Evolutionary conservation across 805 yeast genomes (phyloP), one percentile per base, ranked within the genome.

Genomic region (Lipomyces sp.): DNA sequence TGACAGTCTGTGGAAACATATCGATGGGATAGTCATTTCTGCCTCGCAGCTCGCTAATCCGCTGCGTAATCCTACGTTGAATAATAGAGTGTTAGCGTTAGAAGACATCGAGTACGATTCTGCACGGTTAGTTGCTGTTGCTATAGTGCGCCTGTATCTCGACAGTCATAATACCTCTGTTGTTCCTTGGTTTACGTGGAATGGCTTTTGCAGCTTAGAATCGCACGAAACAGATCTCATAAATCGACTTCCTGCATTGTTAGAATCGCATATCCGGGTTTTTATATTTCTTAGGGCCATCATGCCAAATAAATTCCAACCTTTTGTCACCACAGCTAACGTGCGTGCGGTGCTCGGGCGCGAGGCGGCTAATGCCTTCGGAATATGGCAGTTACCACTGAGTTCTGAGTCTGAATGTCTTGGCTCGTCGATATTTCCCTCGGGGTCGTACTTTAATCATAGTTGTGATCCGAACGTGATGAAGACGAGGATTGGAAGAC

Each of bases 291-390:
- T 69, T n/a, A 51, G 37, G 18, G 51, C 53, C 3, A 59, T 66
- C 51, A 50, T 68, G 59, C 66, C 69, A 7, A 8, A 18, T 2
- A 24, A 42, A 45, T 37, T 42, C 10, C 59, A 29, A n/a, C 42
- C 54, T 35, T 80, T 79, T 48, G 75, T 87, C 13, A 80, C 82
- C 2, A 74, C 83, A 0, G 75, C 75, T 1, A 67, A 67, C 3
- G 75, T 87, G 18, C 77, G 90, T 57, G 76, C 77, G 15, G 81
- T 85, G 2, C 77, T 85, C 59, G 91, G 90, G 1, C 77, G 82
- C 51, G 88, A 87, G 69, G 83, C 86, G 59, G 87, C 89, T 15
- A 87, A 87, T 73, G 87, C 90, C 0, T 87, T 87, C 75, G 91
- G 91, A 0, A 85, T 87, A 30, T 86, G 90, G 89, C 85, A 87